phyloP scores from a whole-genome alignment of 768 basidiomycete genomes.

The Glaciozyma antarctica region DNA sequence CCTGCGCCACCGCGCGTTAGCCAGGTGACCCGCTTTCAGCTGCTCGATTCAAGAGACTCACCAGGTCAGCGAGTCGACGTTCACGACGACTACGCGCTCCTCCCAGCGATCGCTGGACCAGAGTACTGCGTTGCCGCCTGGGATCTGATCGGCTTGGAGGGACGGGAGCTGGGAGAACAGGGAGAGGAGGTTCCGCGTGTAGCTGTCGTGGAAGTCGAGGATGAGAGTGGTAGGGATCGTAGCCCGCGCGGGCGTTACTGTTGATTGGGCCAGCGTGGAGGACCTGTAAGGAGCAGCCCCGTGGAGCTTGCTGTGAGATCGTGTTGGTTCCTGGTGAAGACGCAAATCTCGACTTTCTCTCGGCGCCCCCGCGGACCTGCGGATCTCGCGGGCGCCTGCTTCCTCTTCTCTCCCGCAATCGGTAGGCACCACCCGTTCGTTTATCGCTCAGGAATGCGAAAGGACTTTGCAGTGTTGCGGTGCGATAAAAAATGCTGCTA shows the following conservation, averaged over 20 bases:
- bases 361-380: too few relatives aligned
- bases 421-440: neutral
- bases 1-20: constrained; percentile 6
- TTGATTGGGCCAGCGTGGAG: neutral
- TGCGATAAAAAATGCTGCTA: too few relatives aligned
- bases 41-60: constrained; percentile 2
- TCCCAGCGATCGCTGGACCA: constrained; percentile 27
- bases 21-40: neutral
- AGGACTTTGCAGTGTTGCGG: too few relatives aligned
- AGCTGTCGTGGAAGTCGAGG: constrained; percentile 29
- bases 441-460: neutral
- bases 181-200: constrained; percentile 27
- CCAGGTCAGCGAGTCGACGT: constrained; percentile 27
- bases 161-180: constrained; percentile 6
- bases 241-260: too few relatives aligned
- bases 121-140: constrained; percentile 14
- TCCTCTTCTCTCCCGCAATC: neutral
- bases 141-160: neutral
- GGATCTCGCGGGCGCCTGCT: too few relatives aligned
- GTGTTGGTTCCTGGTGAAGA: too few relatives aligned
- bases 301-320: too few relatives aligned
- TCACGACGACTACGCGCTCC: constrained; percentile 17
- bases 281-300: too few relatives aligned
- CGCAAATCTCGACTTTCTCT: too few relatives aligned
- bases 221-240: constrained; percentile 16